Evolutionary conservation across 1,284 basidiomycete species (phyloP).

Genomic region (Laetiporus sulphureus): DNA sequence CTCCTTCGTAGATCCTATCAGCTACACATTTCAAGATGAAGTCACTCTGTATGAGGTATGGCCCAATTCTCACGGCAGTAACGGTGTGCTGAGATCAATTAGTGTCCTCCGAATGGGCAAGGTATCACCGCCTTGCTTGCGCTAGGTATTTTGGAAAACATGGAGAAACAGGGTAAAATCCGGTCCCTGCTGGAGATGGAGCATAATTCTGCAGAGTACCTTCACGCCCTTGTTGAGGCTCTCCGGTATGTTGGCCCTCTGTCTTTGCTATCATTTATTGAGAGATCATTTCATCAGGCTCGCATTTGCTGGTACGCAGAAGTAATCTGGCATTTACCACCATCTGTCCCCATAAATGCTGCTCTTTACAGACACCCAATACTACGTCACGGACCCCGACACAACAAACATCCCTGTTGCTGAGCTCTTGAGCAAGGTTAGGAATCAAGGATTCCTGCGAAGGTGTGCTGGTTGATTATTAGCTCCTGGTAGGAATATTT

Average conservation of each 20-base stretch:
- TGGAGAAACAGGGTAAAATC: constrained; percentile 71
- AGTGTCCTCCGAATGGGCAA: constrained; percentile 95
- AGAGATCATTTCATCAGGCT: constrained; percentile 38
- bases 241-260: constrained; percentile 45
- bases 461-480: no score
- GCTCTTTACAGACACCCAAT: constrained; percentile 60
- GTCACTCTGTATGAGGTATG: constrained; percentile 82
- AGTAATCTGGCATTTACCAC: background rate
- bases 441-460: no score
- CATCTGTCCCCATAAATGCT: background rate
- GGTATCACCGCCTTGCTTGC: constrained; percentile 89
- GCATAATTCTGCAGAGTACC: constrained; percentile 84
- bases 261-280: constrained; percentile 2
- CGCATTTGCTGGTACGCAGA: constrained; percentile 60
- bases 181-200: constrained; percentile 71
- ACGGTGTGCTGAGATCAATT: background rate
- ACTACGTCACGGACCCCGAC: constrained; percentile 86
- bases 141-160: constrained; percentile 84
- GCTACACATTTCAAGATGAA: constrained; percentile 79
- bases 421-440: constrained; percentile 74
- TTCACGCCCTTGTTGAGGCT: constrained; percentile 84
- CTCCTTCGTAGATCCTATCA: constrained; percentile 83
- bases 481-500: constrained; percentile 66
- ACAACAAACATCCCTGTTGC: constrained; percentile 69
- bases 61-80: background rate